These are phyloP conservation scores for Jamesozyma gamospora DNA, from an alignment of 805 yeast species.

Conservation along the genomic window DNA sequence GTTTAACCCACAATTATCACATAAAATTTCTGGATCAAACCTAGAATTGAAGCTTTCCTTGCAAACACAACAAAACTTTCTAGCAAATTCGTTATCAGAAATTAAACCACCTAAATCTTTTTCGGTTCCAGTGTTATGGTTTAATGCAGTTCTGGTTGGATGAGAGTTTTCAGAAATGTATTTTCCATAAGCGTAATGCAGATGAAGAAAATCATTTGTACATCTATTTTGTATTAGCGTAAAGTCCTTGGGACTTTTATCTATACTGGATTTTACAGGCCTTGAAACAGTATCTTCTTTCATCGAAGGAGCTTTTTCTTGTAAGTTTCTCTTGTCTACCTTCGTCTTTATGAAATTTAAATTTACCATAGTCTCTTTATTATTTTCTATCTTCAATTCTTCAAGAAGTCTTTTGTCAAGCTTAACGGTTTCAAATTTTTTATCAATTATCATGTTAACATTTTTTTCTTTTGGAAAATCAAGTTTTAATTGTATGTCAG, in stretches of 20 bases:
- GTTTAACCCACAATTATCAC: slow-evolving; percentile 56
- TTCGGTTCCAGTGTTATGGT: neutral
- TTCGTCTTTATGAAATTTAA: too few relatives aligned
- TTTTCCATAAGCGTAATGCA: neutral
- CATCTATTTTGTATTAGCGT: neutral
- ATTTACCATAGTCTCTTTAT: neutral
- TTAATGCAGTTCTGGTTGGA: neutral
- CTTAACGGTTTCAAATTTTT: slow-evolving; percentile 9
- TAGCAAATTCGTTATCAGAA: neutral
- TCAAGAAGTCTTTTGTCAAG: slow-evolving; percentile 4
- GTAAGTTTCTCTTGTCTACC: too few relatives aligned
- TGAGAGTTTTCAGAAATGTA: neutral
- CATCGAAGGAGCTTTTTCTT: too few relatives aligned
- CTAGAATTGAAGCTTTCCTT: slow-evolving; percentile 20
- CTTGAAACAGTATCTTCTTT: too few relatives aligned
- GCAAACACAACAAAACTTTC: slow-evolving; percentile 51
- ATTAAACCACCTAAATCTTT: neutral
- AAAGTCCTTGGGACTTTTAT: neutral
- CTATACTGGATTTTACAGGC: too few relatives aligned
- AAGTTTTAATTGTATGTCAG: neutral
- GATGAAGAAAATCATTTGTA: neutral
- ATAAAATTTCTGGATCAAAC: slow-evolving; percentile 31
- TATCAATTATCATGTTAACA: slow-evolving; percentile 7
- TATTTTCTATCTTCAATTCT: neutral
- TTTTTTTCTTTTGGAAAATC: neutral